Base-by-base conservation (phyloP, 768 basidiomycete genomes). In the Mrakia gelida region DNA sequence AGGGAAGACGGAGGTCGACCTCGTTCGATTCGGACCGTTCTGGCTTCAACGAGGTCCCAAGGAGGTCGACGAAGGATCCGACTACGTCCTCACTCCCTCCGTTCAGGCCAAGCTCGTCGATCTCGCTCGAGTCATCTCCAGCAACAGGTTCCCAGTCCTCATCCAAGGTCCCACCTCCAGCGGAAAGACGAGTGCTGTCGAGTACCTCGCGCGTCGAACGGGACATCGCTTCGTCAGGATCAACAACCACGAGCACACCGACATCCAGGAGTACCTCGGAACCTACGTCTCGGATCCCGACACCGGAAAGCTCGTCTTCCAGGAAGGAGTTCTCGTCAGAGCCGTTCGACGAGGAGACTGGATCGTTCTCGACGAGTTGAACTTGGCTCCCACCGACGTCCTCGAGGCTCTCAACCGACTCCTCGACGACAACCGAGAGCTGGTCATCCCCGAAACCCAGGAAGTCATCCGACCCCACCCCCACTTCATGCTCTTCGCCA, bases 221-320 rank as follows among this genome's bases (percentile, higher is more conserved):
- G 96, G 97, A 0, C 97, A 99, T 86, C 90, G 89, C 52, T 98
- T 98, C 84, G 90, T 99, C 43, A 92, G 97, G 59, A 98, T 99
- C 87, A 99, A 99, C 86, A 99, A 99, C 82, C 97, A 99, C 85
- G 97, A 99, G 80, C 97, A 98, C 82, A 99, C 97, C 8, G 97
- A 99, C 80, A 97, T 99, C 71, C 97, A 99, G 82, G 97, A 99
- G 83, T 99, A 99, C 82, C 88, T 98, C 67, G 97, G 97, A 3
- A 94, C 94, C 0, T 99, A 99, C 82, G 90, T 95, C 32, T 95
- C 97, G 3, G 95, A 98, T 83, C 90, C 94, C 11, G 83, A 88
- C 21, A 93, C 94, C 0, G 97, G 97, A n/a, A 95, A 94, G 84
- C 88, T 98, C 23, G 90, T 93, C 13, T 98, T 97, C 86, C 92